These are phyloP conservation scores for Rhizopogon salebrosus DNA, from an alignment of 768 basidiomycete genomes.

Conservation along the genomic window DNA sequence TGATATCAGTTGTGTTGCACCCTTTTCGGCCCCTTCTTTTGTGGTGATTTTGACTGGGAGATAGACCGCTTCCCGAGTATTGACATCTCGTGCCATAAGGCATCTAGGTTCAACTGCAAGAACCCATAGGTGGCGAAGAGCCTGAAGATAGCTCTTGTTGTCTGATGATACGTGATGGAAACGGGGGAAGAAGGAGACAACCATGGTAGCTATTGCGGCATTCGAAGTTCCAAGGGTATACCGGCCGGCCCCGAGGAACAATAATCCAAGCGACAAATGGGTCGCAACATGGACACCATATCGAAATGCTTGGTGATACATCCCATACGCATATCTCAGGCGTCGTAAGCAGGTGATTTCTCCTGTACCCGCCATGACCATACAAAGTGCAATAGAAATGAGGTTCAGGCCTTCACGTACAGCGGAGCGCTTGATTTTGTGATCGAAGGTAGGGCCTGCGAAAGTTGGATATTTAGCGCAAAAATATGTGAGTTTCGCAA, in stretches of 20 bases:
- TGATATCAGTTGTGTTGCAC: slow-evolving; percentile 78
- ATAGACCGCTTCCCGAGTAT: slow-evolving; percentile 86
- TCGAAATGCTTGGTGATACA: slow-evolving; percentile 68
- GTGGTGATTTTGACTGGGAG: slow-evolving; percentile 87
- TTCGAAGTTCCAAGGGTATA: slow-evolving; percentile 91
- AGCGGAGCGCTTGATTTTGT: slow-evolving; percentile 82
- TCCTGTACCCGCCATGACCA: slow-evolving; percentile 97
- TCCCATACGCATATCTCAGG: slow-evolving; percentile 85
- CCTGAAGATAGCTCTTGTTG: slow-evolving; percentile 88
- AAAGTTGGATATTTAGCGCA: slow-evolving; percentile 1
- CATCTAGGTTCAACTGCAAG: slow-evolving; percentile 93
- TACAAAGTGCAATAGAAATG: slow-evolving; percentile 79
- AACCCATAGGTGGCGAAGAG: slow-evolving; percentile 93
- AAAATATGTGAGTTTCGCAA: background rate
- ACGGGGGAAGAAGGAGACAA: slow-evolving; percentile 89
- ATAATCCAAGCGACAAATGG: slow-evolving; percentile 83
- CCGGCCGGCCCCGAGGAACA: slow-evolving; percentile 91
- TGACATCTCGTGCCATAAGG: slow-evolving; percentile 87
- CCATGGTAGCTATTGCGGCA: slow-evolving; percentile 84
- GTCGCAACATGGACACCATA: slow-evolving; percentile 90
- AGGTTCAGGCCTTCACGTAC: slow-evolving; percentile 85
- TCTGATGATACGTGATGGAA: slow-evolving; percentile 77
- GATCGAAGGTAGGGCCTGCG: slow-evolving; percentile 75
- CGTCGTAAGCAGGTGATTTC: slow-evolving; percentile 86
- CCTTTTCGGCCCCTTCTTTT: slow-evolving; percentile 55